Base-by-base conservation (phyloP, 1,139 yeast species). In the Starmera stellimalicola region DNA sequence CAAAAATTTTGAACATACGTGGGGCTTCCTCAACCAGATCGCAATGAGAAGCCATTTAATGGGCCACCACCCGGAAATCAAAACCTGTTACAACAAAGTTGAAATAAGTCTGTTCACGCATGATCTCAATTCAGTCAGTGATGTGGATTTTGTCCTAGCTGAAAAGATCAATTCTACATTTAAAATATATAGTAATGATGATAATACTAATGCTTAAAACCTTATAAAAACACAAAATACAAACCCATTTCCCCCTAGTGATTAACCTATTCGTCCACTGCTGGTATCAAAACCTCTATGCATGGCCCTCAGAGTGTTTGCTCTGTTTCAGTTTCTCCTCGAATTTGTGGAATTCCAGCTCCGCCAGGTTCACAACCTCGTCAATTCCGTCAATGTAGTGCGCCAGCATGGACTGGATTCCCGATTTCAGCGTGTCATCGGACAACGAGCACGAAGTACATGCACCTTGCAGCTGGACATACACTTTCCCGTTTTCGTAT, bases 331-430 rank as follows among this genome's bases (percentile, higher is more conserved):
- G 24, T 24, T 37, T 45, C 32, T 43, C 44, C 32, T 49, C 53
- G 36, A 49, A 49, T 36, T 49, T 49, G 35, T 45, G 38, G 34
- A 49, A 49, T 32, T 49, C 53, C 15, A 47, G 29, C 35, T 49
- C 53, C 7, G 52, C 52, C 29, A 49, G 27, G 35, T 49, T 49
- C 26, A 49, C 72, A n/a, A 81, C 93, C 28, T 68, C 63, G 38
- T 73, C 70, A 16, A 81, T 88, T 51, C 81, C 93, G 50, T 81
- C 93, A 27, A 81, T 79, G 51, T 81, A 81, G 55, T 78, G 78
- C 49, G 74, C 78, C 51, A 81, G 60, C 93, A 81, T 81, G 31
- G 84, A 76, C 52, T 80, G 88, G 40, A 81, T 80, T 19, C 93
- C 93, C 45, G 77, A 73, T 47, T 81, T 81, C 49, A 81, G 65